phyloP scores from a whole-genome alignment of 441 rosid species.

The Biscutella laevigata region DNA sequence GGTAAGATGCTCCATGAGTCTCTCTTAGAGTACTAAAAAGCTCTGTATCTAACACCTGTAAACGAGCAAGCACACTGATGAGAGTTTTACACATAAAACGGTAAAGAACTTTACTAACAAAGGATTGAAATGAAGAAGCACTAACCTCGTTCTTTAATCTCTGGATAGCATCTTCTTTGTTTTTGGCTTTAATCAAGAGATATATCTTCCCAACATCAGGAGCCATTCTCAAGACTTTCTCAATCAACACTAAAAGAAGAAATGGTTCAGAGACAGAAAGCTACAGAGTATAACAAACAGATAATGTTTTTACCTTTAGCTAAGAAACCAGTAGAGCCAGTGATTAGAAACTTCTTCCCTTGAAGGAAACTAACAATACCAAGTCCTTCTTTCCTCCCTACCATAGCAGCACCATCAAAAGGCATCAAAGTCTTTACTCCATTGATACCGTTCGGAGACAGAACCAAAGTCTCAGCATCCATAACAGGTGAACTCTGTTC shows the following conservation, averaged over 20 bases:
- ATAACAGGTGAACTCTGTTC: slow-evolving; percentile 30
- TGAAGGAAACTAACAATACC: slow-evolving; percentile 75
- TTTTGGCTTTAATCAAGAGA: slow-evolving; percentile 65
- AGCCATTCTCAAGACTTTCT: slow-evolving; percentile 70
- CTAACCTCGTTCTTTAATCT: slow-evolving; percentile 70
- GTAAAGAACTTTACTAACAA: neutral
- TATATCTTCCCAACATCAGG: slow-evolving; percentile 85
- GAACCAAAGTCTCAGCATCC: slow-evolving; percentile 49
- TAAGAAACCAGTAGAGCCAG: slow-evolving; percentile 85
- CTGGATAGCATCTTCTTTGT: slow-evolving; percentile 59
- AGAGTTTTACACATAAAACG: neutral
- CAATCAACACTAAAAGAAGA: slow-evolving; percentile 49
- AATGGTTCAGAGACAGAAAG: neutral
- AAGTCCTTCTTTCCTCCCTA: slow-evolving; percentile 59
- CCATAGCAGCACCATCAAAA: slow-evolving; percentile 33
- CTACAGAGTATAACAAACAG: neutral
- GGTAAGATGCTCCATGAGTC: slow-evolving; percentile 61
- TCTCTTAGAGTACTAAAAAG: slow-evolving; percentile 64
- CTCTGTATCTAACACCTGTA: slow-evolving; percentile 65
- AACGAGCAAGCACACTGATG: neutral
- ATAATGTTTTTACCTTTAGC: slow-evolving; percentile 53
- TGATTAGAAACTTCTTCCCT: slow-evolving; percentile 62
- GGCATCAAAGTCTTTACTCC: slow-evolving; percentile 49
- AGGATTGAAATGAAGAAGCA: neutral
- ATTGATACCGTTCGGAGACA: slow-evolving; percentile 44